Conservation (phyloP, 2,329 filamentous ascomycete genomes). For the Fusarium humuli region DNA sequence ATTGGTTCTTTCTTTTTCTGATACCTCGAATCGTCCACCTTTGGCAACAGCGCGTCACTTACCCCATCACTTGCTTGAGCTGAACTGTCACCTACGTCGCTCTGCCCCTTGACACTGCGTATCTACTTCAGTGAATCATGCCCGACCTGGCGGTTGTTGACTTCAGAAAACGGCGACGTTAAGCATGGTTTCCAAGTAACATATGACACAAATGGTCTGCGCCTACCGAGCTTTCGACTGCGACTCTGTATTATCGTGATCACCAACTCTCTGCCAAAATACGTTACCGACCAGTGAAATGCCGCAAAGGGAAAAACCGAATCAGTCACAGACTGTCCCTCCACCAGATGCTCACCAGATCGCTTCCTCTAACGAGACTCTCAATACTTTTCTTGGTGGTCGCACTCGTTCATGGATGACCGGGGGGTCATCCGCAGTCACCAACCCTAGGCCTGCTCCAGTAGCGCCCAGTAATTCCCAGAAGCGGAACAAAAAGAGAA, state of each 20-base stretch:
- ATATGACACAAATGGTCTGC: constrained; percentile 36
- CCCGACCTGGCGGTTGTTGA: constrained; percentile 32
- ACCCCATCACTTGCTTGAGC: not conserved
- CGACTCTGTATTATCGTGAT: constrained; percentile 2
- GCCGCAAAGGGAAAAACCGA: constrained; percentile 36
- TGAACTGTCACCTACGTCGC: constrained; percentile 13
- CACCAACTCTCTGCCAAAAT: constrained; percentile 13
- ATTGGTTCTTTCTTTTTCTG: not conserved
- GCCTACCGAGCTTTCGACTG: not conserved
- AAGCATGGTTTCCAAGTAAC: constrained; percentile 36
- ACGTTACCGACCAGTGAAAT: constrained; percentile 40
- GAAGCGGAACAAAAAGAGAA: constrained; percentile 38
- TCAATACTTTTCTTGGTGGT: constrained; percentile 55
- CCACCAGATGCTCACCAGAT: constrained; percentile 46
- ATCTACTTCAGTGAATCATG: constrained; percentile 39
- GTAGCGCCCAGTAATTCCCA: constrained; percentile 31
- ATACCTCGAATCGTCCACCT: not conserved
- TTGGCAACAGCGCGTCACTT: not conserved
- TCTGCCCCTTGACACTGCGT: not conserved
- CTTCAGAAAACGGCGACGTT: constrained; percentile 43
- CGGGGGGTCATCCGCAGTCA: constrained; percentile 15
- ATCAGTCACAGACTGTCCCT: constrained; percentile 32
- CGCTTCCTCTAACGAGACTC: constrained; percentile 56
- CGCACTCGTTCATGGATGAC: constrained; percentile 50
- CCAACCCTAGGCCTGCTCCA: constrained; percentile 16